Evolutionary conservation across 2,329 filamentous ascomycete genomes (phyloP), one percentile per base, ranked within the genome.

Genomic region (Sarocladium kiliense): DNA sequence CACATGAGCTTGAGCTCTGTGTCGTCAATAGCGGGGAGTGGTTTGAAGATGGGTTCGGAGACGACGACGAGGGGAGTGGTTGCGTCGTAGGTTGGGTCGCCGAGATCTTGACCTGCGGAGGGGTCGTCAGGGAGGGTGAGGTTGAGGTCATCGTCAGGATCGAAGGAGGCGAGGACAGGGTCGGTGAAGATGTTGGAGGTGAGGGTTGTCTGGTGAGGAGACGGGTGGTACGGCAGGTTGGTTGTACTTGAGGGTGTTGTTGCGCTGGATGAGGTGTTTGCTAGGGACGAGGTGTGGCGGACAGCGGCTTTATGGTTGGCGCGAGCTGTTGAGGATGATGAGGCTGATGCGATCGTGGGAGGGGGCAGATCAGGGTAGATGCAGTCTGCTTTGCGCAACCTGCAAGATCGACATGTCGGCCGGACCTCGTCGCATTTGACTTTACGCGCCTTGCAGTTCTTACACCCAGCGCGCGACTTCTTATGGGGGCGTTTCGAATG

Each of bases 1-100:
- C 79, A 82, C 6, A 83, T 62, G 39, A 82, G 71, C 58, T 73
- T 76, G 76, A 83, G 78, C 57, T 82, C 78, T 25, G 68, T 59
- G 30, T 70, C 67, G 39, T 73, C 66, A 53, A 71, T 63, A 12
- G 64, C 64, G 1, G 74, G 67, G 10, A 64, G 60, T 57, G 70
- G 64, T 10, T 59, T 72, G 59, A 63, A 65, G 47, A 68, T 57
- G 10, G 66, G 64, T 44, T 67, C 62, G 19, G 58, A 49, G 34
- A 63, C 54, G 34, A 65, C 54, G 32, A 59, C 27, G 42, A 45
- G 25, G 2, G 39, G 39, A 3, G 53, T 44, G 23, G 42, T 41
- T 23, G 34, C 10, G n/a, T 54, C 39, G 30, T 26, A 44, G 23
- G 23, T 32, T 19, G 53, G 53, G 26, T 49, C 37, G 27, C 53